Evolutionary conservation across 805 yeast species (phyloP).

Genomic region (Yamadazyma kitorensis): DNA sequence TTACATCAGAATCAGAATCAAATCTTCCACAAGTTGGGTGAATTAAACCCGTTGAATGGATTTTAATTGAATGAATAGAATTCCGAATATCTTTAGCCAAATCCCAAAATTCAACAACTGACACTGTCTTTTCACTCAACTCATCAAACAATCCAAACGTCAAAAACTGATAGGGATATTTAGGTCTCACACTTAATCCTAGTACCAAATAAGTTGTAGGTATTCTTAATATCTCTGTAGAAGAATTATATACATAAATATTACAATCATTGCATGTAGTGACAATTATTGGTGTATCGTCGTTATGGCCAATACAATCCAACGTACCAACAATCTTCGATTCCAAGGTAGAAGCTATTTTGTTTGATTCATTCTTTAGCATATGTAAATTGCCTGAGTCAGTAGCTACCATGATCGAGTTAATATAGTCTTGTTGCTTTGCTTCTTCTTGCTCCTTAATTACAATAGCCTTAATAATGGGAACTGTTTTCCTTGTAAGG

Average conservation of each 20-base stretch:
- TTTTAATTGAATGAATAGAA: constrained; percentile 3
- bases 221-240: constrained; percentile 14
- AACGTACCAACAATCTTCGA: constrained; percentile 7
- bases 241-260: constrained; percentile 10
- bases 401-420: constrained; percentile 18
- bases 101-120: constrained; percentile 31
- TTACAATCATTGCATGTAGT: constrained; percentile 8
- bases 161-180: constrained; percentile 21
- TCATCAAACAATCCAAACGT: constrained; percentile 20
- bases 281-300: constrained; percentile 7
- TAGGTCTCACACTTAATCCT: constrained; percentile 18
- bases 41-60: neutral
- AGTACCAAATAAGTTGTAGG: constrained; percentile 19
- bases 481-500: neutral
- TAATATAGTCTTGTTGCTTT: constrained; percentile 16
- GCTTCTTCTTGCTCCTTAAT: constrained; percentile 2
- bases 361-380: constrained; percentile 15
- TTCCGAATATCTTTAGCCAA: constrained; percentile 9
- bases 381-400: constrained; percentile 18
- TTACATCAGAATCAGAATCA: constrained; percentile 6
- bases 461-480: constrained; percentile 1
- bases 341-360: constrained; percentile 10
- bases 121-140: constrained; percentile 4
- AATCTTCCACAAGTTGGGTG: constrained; percentile 14
- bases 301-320: constrained; percentile 6